Evolutionary conservation across 2,329 filamentous ascomycete genomes (phyloP), one percentile per base, ranked within the genome.

Genomic region (Colletotrichum limetticola): DNA sequence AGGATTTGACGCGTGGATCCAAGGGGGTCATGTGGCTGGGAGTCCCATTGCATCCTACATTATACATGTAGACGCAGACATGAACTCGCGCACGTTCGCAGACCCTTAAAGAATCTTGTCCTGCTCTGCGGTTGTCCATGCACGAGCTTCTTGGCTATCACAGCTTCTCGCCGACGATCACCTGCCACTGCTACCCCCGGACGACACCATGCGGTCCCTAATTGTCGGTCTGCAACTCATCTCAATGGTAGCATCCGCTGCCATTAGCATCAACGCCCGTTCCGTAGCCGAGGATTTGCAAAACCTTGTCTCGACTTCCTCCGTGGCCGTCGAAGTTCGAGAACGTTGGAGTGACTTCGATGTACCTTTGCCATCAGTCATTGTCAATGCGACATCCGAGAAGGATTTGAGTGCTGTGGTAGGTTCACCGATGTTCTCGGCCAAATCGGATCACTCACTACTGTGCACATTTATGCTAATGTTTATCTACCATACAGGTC

Each of bases 321-420:
- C 58, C 26, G 55, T 70, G 2, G 66, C 26, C 26, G 52, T 72
- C 56, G 49, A 60, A 22, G 57, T 67, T n/a, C 55, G 71, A 49
- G 61, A 68, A 24, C 73, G 75, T 56, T 77, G 74, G 76, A 76
- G 74, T 35, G 65, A 67, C 12, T 75, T 74, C 28, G 66, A 73
- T 30, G 60, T 74, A n/a, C 71, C 76, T 22, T n/a, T 67, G 58
- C 71, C 76, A 30, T 63, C 74, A 57, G 67, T 72, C 26, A 68
- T 77, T n/a, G 64, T 76, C 53, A 75, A 75, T 42, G 60, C 69
- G 42, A 60, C 46, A 22, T 74, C 69, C 22, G 75, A 77, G 52
- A 53, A 22, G 49, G 76, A 77, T 30, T 71, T 76, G n/a, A 68
- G 59, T n/a, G 64, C 64, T 7, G 69, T 72, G 14, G 65, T 67